A percentile compares a stretch with the other conserved stretches of the same genome.
Evolutionary conservation across 2,329 filamentous ascomycete species (phyloP).

Genomic region (Colletotrichum gigasporum): DNA sequence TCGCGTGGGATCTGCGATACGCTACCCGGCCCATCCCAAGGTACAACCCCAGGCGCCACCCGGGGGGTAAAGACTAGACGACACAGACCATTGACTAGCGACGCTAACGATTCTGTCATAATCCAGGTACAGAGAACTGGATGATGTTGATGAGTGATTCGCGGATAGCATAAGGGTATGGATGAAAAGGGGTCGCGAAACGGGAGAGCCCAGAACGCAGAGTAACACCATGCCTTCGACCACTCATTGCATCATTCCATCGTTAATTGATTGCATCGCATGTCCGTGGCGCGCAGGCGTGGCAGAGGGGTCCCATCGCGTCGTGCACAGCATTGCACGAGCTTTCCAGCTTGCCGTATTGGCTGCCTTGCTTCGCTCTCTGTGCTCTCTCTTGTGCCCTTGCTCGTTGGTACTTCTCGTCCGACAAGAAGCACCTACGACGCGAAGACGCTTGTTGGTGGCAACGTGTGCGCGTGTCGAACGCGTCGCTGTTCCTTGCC

Average conservation of each 20-base stretch:
- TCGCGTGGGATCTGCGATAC: slow-evolving; percentile 1
- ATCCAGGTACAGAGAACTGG: too few relatives aligned
- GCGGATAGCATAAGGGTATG: background rate
- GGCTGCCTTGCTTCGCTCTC: too few relatives aligned
- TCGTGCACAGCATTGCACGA: background rate
- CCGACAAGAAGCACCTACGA: too few relatives aligned
- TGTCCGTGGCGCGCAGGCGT: background rate
- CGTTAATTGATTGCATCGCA: slow-evolving; percentile 16
- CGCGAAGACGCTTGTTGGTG: too few relatives aligned
- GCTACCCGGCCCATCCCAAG: background rate
- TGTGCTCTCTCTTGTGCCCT: too few relatives aligned
- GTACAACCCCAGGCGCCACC: background rate
- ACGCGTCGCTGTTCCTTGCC: background rate
- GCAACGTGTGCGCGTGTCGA: background rate
- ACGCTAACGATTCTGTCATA: background rate
- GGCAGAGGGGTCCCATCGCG: background rate
- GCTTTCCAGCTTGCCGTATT: too few relatives aligned
- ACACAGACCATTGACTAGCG: background rate
- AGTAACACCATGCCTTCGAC: background rate
- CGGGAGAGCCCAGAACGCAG: background rate
- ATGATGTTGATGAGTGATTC: too few relatives aligned
- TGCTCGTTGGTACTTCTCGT: too few relatives aligned
- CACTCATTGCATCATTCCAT: background rate
- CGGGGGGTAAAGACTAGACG: background rate
- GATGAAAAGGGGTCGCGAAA: background rate